These are phyloP conservation scores for Geum urbanum DNA, from an alignment of 306 rosid species.

Conservation along the genomic window DNA sequence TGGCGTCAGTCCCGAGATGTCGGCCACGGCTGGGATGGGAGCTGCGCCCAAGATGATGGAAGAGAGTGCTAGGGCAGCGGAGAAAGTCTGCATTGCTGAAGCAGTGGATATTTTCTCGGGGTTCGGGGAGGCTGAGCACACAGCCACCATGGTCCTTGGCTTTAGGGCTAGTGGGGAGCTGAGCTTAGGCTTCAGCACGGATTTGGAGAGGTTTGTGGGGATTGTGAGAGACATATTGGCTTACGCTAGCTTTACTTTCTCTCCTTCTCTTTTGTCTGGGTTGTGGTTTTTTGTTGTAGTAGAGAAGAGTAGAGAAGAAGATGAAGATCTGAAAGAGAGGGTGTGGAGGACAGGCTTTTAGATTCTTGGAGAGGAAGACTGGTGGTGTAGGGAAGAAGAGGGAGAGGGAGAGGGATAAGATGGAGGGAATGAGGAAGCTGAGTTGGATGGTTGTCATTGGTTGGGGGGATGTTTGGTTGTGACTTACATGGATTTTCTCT, in stretches of 20 bases:
- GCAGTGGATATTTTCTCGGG: slow-evolving; percentile 22
- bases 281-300: neutral
- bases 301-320: slow-evolving; percentile 1
- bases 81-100: slow-evolving; percentile 58
- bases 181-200: slow-evolving; percentile 56
- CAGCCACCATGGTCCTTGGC: slow-evolving; percentile 22
- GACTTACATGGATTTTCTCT: slow-evolving; percentile 34
- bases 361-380: slow-evolving; percentile 47
- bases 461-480: slow-evolving; percentile 8
- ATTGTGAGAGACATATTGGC: slow-evolving; percentile 82
- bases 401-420: slow-evolving; percentile 73
- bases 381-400: slow-evolving; percentile 35
- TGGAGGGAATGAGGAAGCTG: slow-evolving; percentile 40
- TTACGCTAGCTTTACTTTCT: neutral
- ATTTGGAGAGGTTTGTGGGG: slow-evolving; percentile 74
- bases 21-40: slow-evolving; percentile 80
- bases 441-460: slow-evolving; percentile 72
- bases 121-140: slow-evolving; percentile 19
- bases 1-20: slow-evolving; percentile 84
- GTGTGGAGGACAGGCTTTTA: slow-evolving; percentile 49
- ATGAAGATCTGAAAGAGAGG: slow-evolving; percentile 14
- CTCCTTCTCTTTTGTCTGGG: neutral
- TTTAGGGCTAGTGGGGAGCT: slow-evolving; percentile 32
- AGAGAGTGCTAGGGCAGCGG: slow-evolving; percentile 88
- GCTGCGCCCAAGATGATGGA: slow-evolving; percentile 69